A percentile compares a stretch with the other conserved stretches of the same genome.
Evolutionary conservation across 441 rosid genomes (phyloP).

Genomic region (Macaranga tanarius): DNA sequence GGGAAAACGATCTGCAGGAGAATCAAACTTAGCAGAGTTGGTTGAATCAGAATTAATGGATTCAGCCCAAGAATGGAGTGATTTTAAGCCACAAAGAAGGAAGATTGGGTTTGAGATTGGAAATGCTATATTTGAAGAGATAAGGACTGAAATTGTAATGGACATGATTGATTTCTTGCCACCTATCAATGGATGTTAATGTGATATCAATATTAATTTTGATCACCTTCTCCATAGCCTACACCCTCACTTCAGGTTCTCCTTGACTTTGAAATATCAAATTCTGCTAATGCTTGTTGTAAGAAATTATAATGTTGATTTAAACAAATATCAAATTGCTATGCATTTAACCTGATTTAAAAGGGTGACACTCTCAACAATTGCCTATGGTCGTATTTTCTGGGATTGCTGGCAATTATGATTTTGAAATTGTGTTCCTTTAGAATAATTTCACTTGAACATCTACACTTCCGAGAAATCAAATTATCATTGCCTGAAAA

Average conservation of each 20-base stretch:
- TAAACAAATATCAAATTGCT: neutral
- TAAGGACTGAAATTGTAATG: slow-evolving; percentile 31
- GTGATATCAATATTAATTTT: slow-evolving; percentile 6
- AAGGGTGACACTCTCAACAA: no score
- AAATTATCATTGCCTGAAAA: neutral
- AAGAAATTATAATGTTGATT: neutral
- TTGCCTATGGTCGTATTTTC: no score
- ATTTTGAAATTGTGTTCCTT: no score
- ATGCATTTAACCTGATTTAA: no score
- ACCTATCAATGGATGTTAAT: neutral
- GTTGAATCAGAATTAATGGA: slow-evolving; percentile 30
- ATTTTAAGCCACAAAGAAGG: slow-evolving; percentile 25
- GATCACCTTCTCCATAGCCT: neutral
- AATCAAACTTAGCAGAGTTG: slow-evolving; percentile 23
- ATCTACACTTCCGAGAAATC: neutral
- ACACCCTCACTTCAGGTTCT: neutral
- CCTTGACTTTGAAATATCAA: neutral
- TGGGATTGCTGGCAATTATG: no score
- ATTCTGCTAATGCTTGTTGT: neutral
- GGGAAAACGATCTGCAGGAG: slow-evolving; percentile 28
- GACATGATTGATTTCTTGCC: slow-evolving; percentile 29
- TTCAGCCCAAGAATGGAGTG: slow-evolving; percentile 40
- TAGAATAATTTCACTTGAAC: no score
- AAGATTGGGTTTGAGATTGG: slow-evolving; percentile 34
- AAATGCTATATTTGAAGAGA: slow-evolving; percentile 43